These are phyloP conservation scores for Trichoderma brevicompactum DNA, from an alignment of 2,329 filamentous ascomycete genomes.

Conservation along the genomic window DNA sequence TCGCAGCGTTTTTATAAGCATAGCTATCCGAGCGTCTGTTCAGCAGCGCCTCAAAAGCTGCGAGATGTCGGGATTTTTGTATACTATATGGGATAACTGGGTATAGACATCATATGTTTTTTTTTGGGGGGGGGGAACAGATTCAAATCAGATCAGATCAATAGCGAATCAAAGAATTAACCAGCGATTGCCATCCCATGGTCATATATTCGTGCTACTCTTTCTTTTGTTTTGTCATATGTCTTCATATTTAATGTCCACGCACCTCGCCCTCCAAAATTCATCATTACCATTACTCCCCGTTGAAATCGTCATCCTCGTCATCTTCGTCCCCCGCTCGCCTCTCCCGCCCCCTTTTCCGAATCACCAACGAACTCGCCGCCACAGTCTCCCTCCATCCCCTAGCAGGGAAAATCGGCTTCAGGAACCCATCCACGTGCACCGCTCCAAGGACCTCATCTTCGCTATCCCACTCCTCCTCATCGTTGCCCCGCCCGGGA, in stretches of 20 bases:
- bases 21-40: neutral
- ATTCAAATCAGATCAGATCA: neutral
- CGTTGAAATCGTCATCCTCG: neutral
- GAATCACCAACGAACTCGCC: slow-evolving; percentile 18
- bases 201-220: neutral
- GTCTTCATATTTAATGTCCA: neutral
- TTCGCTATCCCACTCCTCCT: slow-evolving; percentile 48
- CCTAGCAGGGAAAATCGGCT: slow-evolving; percentile 53
- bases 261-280: neutral
- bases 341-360: slow-evolving; percentile 22
- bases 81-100: slow-evolving; percentile 9
- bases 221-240: neutral
- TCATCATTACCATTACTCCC: neutral
- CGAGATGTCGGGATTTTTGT: slow-evolving; percentile 2
- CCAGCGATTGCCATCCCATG: neutral
- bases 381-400: slow-evolving; percentile 50
- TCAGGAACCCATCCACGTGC: slow-evolving; percentile 70
- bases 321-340: slow-evolving; percentile 7
- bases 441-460: slow-evolving; percentile 65
- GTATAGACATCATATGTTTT: slow-evolving; percentile 15
- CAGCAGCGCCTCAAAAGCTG: neutral
- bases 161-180: neutral
- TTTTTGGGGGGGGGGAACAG: neutral
- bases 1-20: neutral
- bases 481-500: slow-evolving; percentile 43